Evolutionary conservation across 1,284 basidiomycete species (phyloP).

Genomic region (Golubevia sp.): DNA sequence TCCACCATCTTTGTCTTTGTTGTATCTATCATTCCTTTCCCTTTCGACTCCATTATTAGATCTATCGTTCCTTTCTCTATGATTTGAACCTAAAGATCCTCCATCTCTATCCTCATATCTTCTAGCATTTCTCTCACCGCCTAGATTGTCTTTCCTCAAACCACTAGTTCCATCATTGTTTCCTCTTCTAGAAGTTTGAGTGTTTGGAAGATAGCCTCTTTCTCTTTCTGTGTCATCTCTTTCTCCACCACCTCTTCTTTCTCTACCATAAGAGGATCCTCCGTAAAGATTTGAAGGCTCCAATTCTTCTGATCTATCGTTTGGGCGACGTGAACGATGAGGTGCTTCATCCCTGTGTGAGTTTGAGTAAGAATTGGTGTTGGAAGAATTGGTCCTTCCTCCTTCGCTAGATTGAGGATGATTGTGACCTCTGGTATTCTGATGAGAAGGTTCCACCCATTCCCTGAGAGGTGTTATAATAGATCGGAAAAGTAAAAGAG

Average conservation of each 20-base stretch:
- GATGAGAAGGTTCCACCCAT: too few species aligned
- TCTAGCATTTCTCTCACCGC: slow-evolving; percentile 15
- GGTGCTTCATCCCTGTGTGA: background rate
- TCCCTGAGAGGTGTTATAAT: background rate
- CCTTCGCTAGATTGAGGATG: too few species aligned
- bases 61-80: background rate
- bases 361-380: background rate
- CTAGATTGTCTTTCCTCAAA: slow-evolving; percentile 25
- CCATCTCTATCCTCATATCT: slow-evolving; percentile 36
- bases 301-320: too few species aligned
- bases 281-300: background rate
- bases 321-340: background rate
- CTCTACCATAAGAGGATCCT: background rate
- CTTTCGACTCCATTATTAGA: background rate
- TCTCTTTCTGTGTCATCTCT: slow-evolving; percentile 5
- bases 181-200: slow-evolving; percentile 21
- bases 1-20: slow-evolving; percentile 20
- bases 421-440: background rate
- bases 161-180: slow-evolving; percentile 28
- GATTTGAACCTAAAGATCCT: slow-evolving; percentile 17
- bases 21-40: slow-evolving; percentile 5
- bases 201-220: background rate
- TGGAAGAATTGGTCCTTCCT: background rate
- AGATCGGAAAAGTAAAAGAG: background rate
- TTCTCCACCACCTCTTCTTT: background rate